These are phyloP conservation scores for Microbotryomycetes sp. DNA, from an alignment of 1,284 basidiomycete genomes.

Conservation along the genomic window DNA sequence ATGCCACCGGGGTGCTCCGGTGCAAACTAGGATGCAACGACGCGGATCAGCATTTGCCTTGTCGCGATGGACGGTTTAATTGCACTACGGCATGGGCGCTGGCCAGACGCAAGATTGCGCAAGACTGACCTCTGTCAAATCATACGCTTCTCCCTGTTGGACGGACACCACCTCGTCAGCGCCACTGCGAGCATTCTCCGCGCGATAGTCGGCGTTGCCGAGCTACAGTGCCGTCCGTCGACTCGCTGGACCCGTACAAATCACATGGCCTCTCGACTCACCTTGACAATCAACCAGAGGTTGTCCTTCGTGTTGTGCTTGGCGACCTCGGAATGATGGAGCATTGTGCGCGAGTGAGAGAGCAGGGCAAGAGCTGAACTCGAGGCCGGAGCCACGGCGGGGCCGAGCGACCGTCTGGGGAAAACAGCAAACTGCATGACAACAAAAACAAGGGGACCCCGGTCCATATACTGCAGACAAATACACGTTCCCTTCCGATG, in stretches of 20 bases:
- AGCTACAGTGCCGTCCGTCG: too few species aligned
- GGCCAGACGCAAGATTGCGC: conserved; percentile 1
- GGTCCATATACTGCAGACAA: too few species aligned
- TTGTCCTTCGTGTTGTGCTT: conserved; percentile 62
- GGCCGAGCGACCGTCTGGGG: too few species aligned
- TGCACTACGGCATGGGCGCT: background rate
- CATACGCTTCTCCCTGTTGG: conserved; percentile 55
- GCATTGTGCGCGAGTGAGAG: conserved; percentile 6
- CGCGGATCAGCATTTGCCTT: conserved; percentile 37
- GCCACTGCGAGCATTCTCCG: too few species aligned
- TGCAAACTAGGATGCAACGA: conserved; percentile 37
- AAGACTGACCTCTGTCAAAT: conserved; percentile 38
- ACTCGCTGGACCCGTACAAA: too few species aligned
- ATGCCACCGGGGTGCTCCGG: conserved; percentile 68
- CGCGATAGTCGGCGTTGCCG: too few species aligned
- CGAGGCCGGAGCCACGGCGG: too few species aligned
- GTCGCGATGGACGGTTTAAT: conserved; percentile 47
- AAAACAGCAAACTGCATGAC: too few species aligned
- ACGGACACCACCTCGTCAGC: too few species aligned
- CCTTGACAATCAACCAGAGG: conserved; percentile 73
- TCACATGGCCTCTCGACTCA: too few species aligned
- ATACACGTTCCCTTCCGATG: too few species aligned
- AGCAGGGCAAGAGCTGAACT: background rate
- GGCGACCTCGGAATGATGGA: conserved; percentile 51
- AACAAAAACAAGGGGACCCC: too few species aligned